Evolutionary conservation across 1,284 basidiomycete species (phyloP), one percentile per base, ranked within the genome.

Genomic region (Puccinia horiana): DNA sequence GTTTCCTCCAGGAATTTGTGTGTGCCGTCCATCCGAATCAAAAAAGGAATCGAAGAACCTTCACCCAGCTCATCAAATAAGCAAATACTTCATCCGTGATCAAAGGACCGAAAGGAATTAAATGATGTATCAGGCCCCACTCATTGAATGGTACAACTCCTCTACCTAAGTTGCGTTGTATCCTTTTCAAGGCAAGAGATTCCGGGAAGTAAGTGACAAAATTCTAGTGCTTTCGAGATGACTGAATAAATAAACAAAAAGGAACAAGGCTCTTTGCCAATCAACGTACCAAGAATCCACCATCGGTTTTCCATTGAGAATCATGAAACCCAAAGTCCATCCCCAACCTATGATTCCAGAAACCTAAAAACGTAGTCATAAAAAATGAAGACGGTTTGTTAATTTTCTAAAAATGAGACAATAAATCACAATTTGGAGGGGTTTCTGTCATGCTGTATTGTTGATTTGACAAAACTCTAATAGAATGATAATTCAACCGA

Each of bases 261-360:
- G 37, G 5, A 26, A 6, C n/a, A 42, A 63, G 63, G 32, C 18
- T 63, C 23, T 35, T 40, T 26, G 35, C 32, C 32, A 8, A 54
- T 54, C 0, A 23, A n/a, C 74, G 29, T 44, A 76, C 74, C 74
- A 76, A 42, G 74, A 56, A 76, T 76, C 52, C 2, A 76, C 74
- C 74, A 76, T 76, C 32, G 74, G 74, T 61, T 20, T 58, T 58
- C 74, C 74, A 61, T 76, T 76, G 12, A 76, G 32, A 14, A 63
- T 61, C 58, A 76, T 63, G 26, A 16, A 76, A 56, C 54, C 29
- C 18, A 61, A 76, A 16, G 56, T 76, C 74, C 74, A 76, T 23
- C 4, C 1, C 74, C 74, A 76, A 44, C 74, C 74, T 18, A 76
- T 40, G 58, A 40, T 3, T 42, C 74, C 74, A 29, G n/a, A 40